Evolutionary conservation across 768 basidiomycete species (phyloP), one percentile per base, ranked within the genome.

Genomic region (Kondoa malvinella): DNA sequence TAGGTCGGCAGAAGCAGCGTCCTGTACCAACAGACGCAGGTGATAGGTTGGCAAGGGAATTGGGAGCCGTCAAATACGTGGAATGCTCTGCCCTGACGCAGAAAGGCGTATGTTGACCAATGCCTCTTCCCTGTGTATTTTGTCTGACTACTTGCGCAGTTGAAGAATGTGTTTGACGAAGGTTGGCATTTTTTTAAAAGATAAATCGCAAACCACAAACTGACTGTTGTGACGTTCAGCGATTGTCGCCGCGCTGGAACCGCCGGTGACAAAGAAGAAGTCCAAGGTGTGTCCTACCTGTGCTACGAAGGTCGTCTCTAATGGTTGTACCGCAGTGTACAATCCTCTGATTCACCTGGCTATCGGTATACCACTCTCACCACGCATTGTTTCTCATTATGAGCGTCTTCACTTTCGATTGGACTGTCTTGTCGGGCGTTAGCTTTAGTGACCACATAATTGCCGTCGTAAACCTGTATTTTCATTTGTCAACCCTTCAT

Each of bases 131-230:
- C 21, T 64, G 25, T 26, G 25, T 17, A 25, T 50, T 50, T 59
- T 65, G 8, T 17, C 33, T 65, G 33, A 65, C 25, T 25, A 17
- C 17, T 26, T 1, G 27, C 50, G 14, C 66, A 74, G 31, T 79
- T 99, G 78, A 99, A 99, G 87, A 97, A 97, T 78, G 95, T 99
- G 70, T 99, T 99, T 77, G 95, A 99, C 77, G 95, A 99, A 87
- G 61, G 61, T 63, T 8, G 3, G 61, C n/a, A n/a, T n/a, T n/a
- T n/a, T n/a, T 16, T 63, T 3, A 16, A 16, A 17, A 14, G 3
- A n/a, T 12, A 17, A 17, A 32, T 15, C 8, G 16, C 8, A 8
- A 30, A 8, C 33, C 17, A 30, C 29, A 31, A 26, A 17, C 16
- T 8, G 31, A 31, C 12, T 63, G 32, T 4, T 3, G n/a, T 17